A percentile compares a stretch with the other conserved stretches of the same genome.
phyloP scores from a whole-genome alignment of 306 rosid genomes.

The Echinosophora koreensis region DNA sequence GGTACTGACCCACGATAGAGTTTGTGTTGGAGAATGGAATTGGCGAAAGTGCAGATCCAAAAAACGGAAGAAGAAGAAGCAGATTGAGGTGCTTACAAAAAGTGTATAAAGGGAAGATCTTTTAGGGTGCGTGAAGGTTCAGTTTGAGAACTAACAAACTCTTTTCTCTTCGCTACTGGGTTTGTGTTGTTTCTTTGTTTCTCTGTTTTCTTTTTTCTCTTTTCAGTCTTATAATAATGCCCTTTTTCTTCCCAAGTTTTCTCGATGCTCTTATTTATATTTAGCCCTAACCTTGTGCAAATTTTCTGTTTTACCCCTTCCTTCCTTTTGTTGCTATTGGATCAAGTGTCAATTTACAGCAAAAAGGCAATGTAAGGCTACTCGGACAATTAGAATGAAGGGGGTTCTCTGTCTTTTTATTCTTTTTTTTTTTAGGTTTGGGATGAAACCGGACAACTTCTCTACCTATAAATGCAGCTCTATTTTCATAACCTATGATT shows the following conservation, averaged over 20 bases:
- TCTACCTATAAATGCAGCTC: no score
- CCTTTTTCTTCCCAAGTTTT: conserved; percentile 7
- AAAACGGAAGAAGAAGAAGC: conserved; percentile 19
- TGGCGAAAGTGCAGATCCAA: conserved; percentile 49
- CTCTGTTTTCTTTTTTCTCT: background rate
- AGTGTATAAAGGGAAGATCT: conserved; percentile 46
- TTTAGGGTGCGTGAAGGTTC: conserved; percentile 21
- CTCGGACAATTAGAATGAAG: background rate
- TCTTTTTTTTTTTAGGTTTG: no score
- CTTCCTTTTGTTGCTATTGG: conserved; percentile 21
- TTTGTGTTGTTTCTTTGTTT: conserved; percentile 26
- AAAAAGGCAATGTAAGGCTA: background rate
- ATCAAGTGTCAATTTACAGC: conserved; percentile 32
- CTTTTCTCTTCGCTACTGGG: conserved; percentile 23
- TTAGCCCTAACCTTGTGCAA: conserved; percentile 19
- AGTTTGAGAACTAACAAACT: conserved; percentile 41
- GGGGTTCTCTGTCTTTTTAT: background rate
- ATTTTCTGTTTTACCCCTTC: conserved; percentile 43
- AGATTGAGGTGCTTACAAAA: conserved; percentile 20
- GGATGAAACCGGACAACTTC: no score
- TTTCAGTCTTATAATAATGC: conserved; percentile 24
- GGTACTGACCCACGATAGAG: conserved; percentile 38
- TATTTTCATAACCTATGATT: no score
- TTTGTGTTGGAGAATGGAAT: conserved; percentile 40
- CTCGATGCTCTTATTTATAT: conserved; percentile 29